Percentiles rank a stretch among this genome's conserved stretches.
These are phyloP conservation scores for Stephania cephalantha DNA, from an alignment of 164 flowering plant genomes.

Conservation along the genomic window DNA sequence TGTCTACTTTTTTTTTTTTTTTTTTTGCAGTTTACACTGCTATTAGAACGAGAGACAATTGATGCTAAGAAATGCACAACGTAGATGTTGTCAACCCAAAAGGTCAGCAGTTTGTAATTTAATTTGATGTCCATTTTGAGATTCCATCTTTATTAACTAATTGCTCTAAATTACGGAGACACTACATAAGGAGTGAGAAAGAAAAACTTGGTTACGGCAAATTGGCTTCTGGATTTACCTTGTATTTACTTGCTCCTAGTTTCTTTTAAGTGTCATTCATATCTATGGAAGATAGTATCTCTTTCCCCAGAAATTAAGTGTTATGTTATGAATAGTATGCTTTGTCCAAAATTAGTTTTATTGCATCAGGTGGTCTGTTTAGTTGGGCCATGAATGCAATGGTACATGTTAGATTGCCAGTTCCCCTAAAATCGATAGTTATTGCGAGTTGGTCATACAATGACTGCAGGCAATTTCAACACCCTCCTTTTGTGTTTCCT, in stretches of 20 bases:
- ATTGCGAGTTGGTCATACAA: too few relatives aligned
- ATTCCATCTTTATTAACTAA: background rate
- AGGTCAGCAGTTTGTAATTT: conserved; percentile 5
- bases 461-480: too few relatives aligned
- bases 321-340: too few relatives aligned
- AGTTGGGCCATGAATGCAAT: too few relatives aligned
- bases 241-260: too few relatives aligned
- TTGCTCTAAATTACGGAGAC: background rate
- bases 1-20: conserved; percentile 10
- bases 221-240: too few relatives aligned
- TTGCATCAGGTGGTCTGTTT: too few relatives aligned
- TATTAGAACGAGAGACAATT: conserved; percentile 49
- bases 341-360: too few relatives aligned
- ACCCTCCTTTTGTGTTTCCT: too few relatives aligned
- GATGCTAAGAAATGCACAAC: conserved; percentile 19
- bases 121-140: background rate
- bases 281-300: background rate
- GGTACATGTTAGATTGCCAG: too few relatives aligned
- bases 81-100: conserved; percentile 12
- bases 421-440: too few relatives aligned
- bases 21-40: conserved; percentile 58
- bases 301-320: background rate
- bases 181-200: background rate
- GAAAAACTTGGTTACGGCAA: too few relatives aligned
- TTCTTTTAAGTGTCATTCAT: background rate